These are phyloP conservation scores for Monosporascus sp. DNA, from an alignment of 2,329 filamentous ascomycete species.

Conservation along the genomic window DNA sequence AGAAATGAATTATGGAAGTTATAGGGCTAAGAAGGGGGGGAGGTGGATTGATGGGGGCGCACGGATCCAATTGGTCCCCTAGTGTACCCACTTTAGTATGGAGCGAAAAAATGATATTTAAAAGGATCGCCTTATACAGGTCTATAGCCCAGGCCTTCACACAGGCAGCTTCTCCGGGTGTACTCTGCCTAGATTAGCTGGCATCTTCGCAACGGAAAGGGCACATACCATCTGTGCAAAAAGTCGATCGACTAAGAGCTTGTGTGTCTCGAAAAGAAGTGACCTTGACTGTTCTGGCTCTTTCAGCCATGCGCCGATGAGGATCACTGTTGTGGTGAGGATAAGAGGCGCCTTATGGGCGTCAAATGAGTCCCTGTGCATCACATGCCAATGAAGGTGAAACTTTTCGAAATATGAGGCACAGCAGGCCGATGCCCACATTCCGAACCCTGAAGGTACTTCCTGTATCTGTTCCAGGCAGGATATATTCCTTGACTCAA, in stretches of 20 bases:
- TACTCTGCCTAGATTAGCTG: background rate
- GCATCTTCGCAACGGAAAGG: background rate
- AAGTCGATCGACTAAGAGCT: background rate
- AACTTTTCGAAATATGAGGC: background rate
- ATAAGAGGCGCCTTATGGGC: background rate
- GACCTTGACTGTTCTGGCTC: background rate
- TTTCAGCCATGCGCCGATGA: background rate
- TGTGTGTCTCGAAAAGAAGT: background rate
- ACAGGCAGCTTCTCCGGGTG: background rate
- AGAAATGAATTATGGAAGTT: no score
- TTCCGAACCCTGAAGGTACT: background rate
- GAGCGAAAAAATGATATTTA: constrained; percentile 1
- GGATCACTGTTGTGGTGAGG: background rate
- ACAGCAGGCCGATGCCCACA: background rate
- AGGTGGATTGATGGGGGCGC: no score
- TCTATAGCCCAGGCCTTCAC: constrained; percentile 1
- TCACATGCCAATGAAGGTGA: constrained; percentile 1
- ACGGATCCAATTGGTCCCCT: no score
- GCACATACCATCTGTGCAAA: background rate
- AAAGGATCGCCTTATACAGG: background rate
- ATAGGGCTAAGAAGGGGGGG: no score
- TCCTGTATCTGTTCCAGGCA: background rate
- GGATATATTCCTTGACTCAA: background rate
- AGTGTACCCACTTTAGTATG: background rate
- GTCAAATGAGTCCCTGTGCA: background rate